Conservation (phyloP, 164 flowering plant species). For the Stephania japonica region DNA sequence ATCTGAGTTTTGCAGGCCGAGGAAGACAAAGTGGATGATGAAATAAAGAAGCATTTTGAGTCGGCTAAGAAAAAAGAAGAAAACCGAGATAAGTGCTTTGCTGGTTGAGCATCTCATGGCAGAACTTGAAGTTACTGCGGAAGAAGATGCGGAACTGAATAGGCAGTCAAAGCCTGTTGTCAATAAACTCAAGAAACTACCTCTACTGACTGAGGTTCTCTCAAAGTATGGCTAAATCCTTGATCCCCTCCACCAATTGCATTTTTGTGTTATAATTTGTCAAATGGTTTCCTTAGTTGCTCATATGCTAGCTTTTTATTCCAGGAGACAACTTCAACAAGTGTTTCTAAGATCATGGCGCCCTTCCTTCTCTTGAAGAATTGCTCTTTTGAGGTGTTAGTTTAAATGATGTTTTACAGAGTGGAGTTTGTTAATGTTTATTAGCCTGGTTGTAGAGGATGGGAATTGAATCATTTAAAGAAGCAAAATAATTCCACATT, state of each 20-base stretch:
- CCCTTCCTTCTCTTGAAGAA: conserved; percentile 61
- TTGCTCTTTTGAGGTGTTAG: no score
- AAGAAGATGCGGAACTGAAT: conserved; percentile 89
- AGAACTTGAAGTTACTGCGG: conserved; percentile 90
- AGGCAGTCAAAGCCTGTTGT: conserved; percentile 80
- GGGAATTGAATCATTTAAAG: no score
- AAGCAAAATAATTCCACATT: no score
- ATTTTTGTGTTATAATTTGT: background rate
- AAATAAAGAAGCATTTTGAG: conserved; percentile 63
- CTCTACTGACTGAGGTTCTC: conserved; percentile 84
- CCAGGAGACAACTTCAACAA: conserved; percentile 84
- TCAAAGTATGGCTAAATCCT: conserved; percentile 61
- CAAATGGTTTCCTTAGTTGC: background rate
- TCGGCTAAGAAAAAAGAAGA: conserved; percentile 87
- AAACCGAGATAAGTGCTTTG: conserved; percentile 70
- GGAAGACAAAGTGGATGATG: conserved; percentile 83
- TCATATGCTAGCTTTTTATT: conserved; percentile 15
- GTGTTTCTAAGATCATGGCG: conserved; percentile 96
- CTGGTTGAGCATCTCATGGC: conserved; percentile 92
- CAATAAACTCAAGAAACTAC: conserved; percentile 87
- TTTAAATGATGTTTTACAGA: no score
- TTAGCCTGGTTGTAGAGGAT: no score
- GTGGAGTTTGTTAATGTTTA: no score
- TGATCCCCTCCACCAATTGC: background rate
- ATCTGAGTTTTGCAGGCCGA: conserved; percentile 51